Evolutionary conservation across 1,284 basidiomycete genomes (phyloP).

Genomic region (Chiua sp.): DNA sequence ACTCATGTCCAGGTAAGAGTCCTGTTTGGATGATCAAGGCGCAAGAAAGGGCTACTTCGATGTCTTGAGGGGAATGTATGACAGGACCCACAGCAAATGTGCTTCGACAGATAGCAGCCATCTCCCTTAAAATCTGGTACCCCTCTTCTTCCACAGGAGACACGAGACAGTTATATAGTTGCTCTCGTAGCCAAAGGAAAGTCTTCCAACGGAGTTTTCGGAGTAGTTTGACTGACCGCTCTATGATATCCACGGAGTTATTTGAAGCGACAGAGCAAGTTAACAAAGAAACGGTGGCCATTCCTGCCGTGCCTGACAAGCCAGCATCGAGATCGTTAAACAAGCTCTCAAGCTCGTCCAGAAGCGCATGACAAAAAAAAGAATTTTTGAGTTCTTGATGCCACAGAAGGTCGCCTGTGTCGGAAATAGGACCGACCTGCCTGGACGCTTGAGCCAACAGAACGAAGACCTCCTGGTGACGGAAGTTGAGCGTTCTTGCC

Average conservation of each 20-base stretch:
- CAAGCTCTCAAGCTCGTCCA: conserved; percentile 38
- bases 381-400: conserved; percentile 37
- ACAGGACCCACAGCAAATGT: conserved; percentile 43
- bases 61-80: conserved; percentile 28
- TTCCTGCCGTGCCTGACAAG: conserved; percentile 43
- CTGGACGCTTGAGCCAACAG: conserved; percentile 45
- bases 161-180: conserved; percentile 28
- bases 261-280: conserved; percentile 17
- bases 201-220: conserved; percentile 36
- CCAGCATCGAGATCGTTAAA: conserved; percentile 37
- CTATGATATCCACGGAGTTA: conserved; percentile 40
- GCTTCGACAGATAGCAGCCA: conserved; percentile 43
- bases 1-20: too few species aligned
- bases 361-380: conserved; percentile 38
- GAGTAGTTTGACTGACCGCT: conserved; percentile 30
- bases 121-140: conserved; percentile 33
- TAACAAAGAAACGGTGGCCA: conserved; percentile 36
- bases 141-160: conserved; percentile 23
- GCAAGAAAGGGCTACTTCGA: conserved; percentile 41
- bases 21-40: conserved; percentile 29
- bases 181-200: conserved; percentile 42
- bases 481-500: conserved; percentile 41
- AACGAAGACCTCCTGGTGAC: conserved; percentile 40
- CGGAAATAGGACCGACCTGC: conserved; percentile 37
- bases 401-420: conserved; percentile 27